Evolutionary conservation across 2,329 filamentous ascomycete genomes (phyloP).

Genomic region (Phaeomoniella chlamydospora): DNA sequence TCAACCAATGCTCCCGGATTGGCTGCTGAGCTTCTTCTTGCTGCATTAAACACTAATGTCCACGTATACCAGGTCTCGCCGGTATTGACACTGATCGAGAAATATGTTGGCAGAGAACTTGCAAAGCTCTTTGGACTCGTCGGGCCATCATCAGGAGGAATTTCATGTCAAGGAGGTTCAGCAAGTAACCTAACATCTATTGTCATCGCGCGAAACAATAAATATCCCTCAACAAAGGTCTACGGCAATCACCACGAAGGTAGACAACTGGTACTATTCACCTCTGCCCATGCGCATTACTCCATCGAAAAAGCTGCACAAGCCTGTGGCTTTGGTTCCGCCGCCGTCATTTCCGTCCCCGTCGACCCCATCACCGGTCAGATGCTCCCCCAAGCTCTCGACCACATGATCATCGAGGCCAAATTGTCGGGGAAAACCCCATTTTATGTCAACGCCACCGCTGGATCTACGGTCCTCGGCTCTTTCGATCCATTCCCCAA

Average conservation of each 20-base stretch:
- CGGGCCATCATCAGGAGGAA: constrained; percentile 54
- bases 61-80: constrained; percentile 94
- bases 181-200: constrained; percentile 77
- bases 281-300: constrained; percentile 82
- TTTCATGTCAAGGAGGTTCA: constrained; percentile 66
- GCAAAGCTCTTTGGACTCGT: constrained; percentile 64
- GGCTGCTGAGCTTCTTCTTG: constrained; percentile 69
- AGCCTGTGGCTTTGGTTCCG: constrained; percentile 68
- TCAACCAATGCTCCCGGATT: constrained; percentile 79
- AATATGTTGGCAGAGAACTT: constrained; percentile 58
- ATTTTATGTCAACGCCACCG: constrained; percentile 90
- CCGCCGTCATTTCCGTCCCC: constrained; percentile 57
- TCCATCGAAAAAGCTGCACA: constrained; percentile 90
- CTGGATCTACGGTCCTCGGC: constrained; percentile 84
- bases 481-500: constrained; percentile 68
- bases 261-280: constrained; percentile 65
- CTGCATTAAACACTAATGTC: constrained; percentile 80
- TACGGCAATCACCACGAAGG: constrained; percentile 46
- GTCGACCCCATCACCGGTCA: constrained; percentile 53
- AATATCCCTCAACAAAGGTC: constrained; percentile 66
- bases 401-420: constrained; percentile 45
- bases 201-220: constrained; percentile 71
- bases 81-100: constrained; percentile 75
- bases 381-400: constrained; percentile 55
- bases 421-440: constrained; percentile 59